Conservation (phyloP, 1,139 yeast species). For the Blastobotrys persicus region DNA sequence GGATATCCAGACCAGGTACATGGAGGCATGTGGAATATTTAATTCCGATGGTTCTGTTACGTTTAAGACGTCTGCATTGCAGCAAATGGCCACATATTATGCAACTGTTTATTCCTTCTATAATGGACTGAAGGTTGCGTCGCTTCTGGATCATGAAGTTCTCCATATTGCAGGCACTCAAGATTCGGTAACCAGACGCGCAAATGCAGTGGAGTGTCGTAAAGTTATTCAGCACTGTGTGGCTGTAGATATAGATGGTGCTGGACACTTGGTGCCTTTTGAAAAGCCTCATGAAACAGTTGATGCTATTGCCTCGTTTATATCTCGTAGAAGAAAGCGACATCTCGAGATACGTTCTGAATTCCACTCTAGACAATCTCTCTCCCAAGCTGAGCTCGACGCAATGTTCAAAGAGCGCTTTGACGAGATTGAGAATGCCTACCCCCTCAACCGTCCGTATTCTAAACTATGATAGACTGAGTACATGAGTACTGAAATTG, state of each 20-base stretch:
- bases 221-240: slow-evolving; percentile 33
- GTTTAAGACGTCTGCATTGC: slow-evolving; percentile 44
- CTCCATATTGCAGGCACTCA: slow-evolving; percentile 49
- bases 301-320: slow-evolving; percentile 30
- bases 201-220: slow-evolving; percentile 38
- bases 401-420: slow-evolving; percentile 8
- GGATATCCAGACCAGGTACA: slow-evolving; percentile 46
- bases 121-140: slow-evolving; percentile 25
- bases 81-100: slow-evolving; percentile 55
- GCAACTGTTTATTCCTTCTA: slow-evolving; percentile 35
- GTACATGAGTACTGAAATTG: no score
- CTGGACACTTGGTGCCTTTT: slow-evolving; percentile 52
- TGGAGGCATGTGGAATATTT: slow-evolving; percentile 37
- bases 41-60: slow-evolving; percentile 38
- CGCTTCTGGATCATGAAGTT: slow-evolving; percentile 45
- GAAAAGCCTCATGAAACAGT: slow-evolving; percentile 54
- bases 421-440: background rate
- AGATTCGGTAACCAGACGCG: slow-evolving; percentile 55
- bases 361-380: slow-evolving; percentile 7
- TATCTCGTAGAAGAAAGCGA: slow-evolving; percentile 22
- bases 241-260: slow-evolving; percentile 44
- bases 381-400: slow-evolving; percentile 13
- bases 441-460: slow-evolving; percentile 10
- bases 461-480: slow-evolving; percentile 13
- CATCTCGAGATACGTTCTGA: slow-evolving; percentile 14